Evolutionary conservation across 768 basidiomycete genomes (phyloP).

Genomic region (Phallus indusiatus): DNA sequence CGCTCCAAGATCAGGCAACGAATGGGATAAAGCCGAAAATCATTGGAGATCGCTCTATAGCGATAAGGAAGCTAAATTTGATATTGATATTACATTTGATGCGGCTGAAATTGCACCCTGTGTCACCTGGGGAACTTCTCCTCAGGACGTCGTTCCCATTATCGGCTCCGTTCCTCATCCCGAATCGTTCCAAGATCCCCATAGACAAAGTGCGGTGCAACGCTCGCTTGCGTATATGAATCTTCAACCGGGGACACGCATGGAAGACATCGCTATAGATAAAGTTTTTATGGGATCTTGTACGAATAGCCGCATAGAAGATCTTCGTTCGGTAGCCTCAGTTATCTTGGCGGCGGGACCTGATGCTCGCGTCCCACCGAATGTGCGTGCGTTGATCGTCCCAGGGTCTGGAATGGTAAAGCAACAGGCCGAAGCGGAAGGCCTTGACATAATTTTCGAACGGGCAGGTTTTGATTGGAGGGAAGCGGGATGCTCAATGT

Average conservation of each 20-base stretch:
- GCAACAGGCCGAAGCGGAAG: conserved; percentile 89
- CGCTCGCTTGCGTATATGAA: conserved; percentile 84
- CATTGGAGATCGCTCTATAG: conserved; percentile 77
- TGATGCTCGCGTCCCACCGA: conserved; percentile 61
- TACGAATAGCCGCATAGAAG: conserved; percentile 90
- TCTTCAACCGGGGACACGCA: conserved; percentile 61
- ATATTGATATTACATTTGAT: conserved; percentile 68
- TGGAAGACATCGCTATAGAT: conserved; percentile 72
- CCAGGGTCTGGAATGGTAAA: conserved; percentile 87
- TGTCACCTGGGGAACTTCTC: conserved; percentile 89
- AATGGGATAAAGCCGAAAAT: conserved; percentile 73
- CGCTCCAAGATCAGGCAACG: conserved; percentile 62
- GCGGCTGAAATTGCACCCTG: conserved; percentile 84
- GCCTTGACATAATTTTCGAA: conserved; percentile 76
- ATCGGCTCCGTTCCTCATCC: conserved; percentile 77
- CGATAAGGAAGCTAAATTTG: conserved; percentile 78
- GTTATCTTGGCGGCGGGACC: conserved; percentile 70
- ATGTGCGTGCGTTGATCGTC: conserved; percentile 79
- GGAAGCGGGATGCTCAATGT: conserved; percentile 94
- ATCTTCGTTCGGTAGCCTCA: conserved; percentile 75
- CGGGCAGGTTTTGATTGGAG: conserved; percentile 92
- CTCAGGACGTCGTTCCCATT: conserved; percentile 80
- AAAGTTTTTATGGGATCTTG: conserved; percentile 93
- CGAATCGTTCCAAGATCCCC: conserved; percentile 44
- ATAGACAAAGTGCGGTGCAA: conserved; percentile 57